These are phyloP conservation scores for Bipolaris gigantea DNA, from an alignment of 2,329 filamentous ascomycete species.

Conservation along the genomic window DNA sequence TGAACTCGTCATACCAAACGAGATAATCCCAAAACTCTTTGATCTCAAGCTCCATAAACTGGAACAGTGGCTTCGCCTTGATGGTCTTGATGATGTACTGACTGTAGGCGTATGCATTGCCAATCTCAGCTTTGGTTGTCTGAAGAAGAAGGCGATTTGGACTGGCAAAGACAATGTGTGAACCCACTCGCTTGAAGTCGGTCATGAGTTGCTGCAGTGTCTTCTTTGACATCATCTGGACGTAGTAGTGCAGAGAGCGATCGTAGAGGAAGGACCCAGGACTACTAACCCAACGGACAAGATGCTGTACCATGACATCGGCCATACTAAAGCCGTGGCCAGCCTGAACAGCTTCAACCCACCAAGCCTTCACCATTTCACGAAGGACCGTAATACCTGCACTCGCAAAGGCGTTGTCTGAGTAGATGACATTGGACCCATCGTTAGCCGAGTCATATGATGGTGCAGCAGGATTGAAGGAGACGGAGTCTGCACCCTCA, in stretches of 20 bases:
- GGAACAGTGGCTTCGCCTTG: slow-evolving; percentile 90
- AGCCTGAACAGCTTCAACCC: slow-evolving; percentile 87
- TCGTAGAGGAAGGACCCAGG: slow-evolving; percentile 95
- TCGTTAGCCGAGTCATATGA: slow-evolving; percentile 62
- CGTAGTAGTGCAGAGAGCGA: slow-evolving; percentile 90
- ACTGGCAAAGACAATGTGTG: slow-evolving; percentile 92
- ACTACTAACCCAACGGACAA: slow-evolving; percentile 95
- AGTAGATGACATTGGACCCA: slow-evolving; percentile 71
- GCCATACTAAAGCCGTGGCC: slow-evolving; percentile 74
- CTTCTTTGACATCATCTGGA: slow-evolving; percentile 98
- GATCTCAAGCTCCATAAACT: slow-evolving; percentile 95
- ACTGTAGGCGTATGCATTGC: slow-evolving; percentile 94
- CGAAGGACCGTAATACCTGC: slow-evolving; percentile 87
- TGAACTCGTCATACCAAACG: slow-evolving; percentile 98
- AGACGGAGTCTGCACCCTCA: slow-evolving; percentile 83
- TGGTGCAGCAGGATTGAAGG: slow-evolving; percentile 75
- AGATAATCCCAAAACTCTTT: slow-evolving; percentile 99
- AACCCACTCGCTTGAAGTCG: slow-evolving; percentile 93
- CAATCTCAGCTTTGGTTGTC: slow-evolving; percentile 94
- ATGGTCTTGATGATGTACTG: slow-evolving; percentile 98
- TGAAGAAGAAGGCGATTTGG: slow-evolving; percentile 87
- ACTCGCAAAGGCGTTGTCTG: slow-evolving; percentile 89
- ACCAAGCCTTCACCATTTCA: slow-evolving; percentile 99
- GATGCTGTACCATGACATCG: slow-evolving; percentile 94
- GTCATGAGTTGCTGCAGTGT: slow-evolving; percentile 96